Base-by-base conservation (phyloP, 2,329 filamentous ascomycete genomes). In the Fusarium brachygibbosum region DNA sequence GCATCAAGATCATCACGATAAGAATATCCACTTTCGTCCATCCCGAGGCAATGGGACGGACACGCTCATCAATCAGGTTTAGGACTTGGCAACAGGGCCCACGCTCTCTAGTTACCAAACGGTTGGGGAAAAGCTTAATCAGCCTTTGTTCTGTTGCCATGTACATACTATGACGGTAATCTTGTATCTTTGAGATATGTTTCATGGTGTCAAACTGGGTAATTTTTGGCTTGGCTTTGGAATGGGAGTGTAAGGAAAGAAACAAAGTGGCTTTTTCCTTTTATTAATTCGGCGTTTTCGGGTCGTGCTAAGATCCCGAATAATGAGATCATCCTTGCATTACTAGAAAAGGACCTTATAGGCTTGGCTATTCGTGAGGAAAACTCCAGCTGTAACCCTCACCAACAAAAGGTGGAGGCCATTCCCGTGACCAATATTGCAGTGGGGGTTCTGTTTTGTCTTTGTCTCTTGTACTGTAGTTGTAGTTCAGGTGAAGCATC, bases 111-210 rank as follows among this genome's bases (percentile, higher is more conserved):
- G 37, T 38, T n/a, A 46, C 52, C 60, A 63, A 42, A 45, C 52
- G 37, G 38, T 70, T 62, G 66, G 52, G 28, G 62, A 17, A 70
- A 69, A 63, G 66, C 52, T 69, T 68, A 69, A 53, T 63, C 17
- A 19, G 17, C 6, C 6, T 29, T 31, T 29, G 25, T 31, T 45
- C 25, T 13, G 25, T 29, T 44, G 17, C 41, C 40, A 17, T 17
- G 23, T 28, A 25, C 12, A 14, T 28, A 25, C 12, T 40, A 29
- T 10, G 29, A 29, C 9, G 29, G 11, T 29, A 29, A 29, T 29
- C 9, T 29, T 29, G 9, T 29, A 14, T 19, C 40, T 38, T 40
- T n/a, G n/a, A n/a, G n/a, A n/a, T 53, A 29, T 13, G 6, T 55
- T 40, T 21, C 52, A 35, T 25, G 46, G 34, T 44, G 32, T 44